phyloP scores from a whole-genome alignment of 2,329 filamentous ascomycete genomes.

The Tolypocladium cylindrosporum region DNA sequence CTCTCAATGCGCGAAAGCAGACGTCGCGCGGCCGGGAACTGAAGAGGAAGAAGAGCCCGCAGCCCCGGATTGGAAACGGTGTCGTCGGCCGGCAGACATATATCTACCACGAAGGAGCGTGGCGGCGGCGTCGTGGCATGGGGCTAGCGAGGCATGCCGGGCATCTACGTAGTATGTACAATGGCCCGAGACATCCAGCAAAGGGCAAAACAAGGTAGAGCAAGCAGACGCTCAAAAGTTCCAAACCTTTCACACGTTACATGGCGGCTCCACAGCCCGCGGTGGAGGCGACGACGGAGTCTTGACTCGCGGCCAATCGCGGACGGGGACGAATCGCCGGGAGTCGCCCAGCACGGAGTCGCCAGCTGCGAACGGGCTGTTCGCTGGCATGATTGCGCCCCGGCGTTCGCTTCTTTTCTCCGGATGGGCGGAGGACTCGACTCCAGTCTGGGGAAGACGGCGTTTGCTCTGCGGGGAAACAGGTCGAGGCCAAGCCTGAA shows the following conservation, averaged over 20 bases:
- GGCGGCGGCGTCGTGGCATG: not conserved
- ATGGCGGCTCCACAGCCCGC: not conserved
- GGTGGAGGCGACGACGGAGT: not conserved
- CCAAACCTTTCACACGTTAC: not conserved
- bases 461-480: not conserved
- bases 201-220: not conserved
- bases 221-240: not conserved
- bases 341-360: not conserved
- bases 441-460: not conserved
- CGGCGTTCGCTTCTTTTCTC: not conserved
- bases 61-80: not conserved
- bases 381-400: too few species aligned
- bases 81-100: not conserved
- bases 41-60: not conserved
- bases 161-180: not conserved
- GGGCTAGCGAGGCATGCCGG: not conserved
- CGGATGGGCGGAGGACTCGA: not conserved
- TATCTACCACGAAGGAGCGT: not conserved
- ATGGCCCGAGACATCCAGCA: not conserved
- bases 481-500: not conserved
- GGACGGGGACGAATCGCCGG: not conserved
- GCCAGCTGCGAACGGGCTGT: too few species aligned
- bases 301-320: not conserved
- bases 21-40: not conserved
- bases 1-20: not conserved